These are phyloP conservation scores for Dispira simplex DNA, from an alignment of 192 early-diverging fungal species.

Conservation along the genomic window DNA sequence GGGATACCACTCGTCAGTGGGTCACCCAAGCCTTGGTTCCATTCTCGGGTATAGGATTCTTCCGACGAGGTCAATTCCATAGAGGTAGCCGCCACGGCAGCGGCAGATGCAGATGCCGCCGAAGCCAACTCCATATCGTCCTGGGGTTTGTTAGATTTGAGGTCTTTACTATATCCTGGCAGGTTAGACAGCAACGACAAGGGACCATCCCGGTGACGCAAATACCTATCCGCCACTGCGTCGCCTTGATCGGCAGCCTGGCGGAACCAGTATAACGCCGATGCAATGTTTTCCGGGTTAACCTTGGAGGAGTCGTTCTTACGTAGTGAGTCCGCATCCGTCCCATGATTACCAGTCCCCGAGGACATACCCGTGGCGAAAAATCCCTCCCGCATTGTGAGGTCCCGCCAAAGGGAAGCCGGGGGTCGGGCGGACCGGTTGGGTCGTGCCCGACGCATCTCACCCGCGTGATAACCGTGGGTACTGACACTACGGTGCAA, in stretches of 20 bases:
- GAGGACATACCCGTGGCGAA: neutral
- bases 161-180: neutral
- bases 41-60: neutral
- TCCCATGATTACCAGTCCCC: neutral
- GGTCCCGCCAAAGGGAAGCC: neutral
- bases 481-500: constrained; percentile 11
- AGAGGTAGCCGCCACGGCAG: neutral
- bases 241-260: constrained; percentile 7
- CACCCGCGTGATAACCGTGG: neutral
- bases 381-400: neutral
- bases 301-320: constrained; percentile 3
- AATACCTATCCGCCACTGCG: constrained; percentile 4
- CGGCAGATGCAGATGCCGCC: constrained; percentile 10
- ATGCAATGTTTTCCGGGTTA: constrained; percentile 3
- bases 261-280: constrained; percentile 10
- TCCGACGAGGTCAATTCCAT: constrained; percentile 6
- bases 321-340: neutral
- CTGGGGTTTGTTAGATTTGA: neutral
- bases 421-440: neutral
- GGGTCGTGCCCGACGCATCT: neutral
- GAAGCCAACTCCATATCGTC: neutral
- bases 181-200: constrained; percentile 11
- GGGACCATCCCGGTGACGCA: constrained; percentile 10
- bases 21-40: neutral
- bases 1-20: neutral